Base-by-base conservation (phyloP, 768 basidiomycete species). In the Exidia glandulosa region DNA sequence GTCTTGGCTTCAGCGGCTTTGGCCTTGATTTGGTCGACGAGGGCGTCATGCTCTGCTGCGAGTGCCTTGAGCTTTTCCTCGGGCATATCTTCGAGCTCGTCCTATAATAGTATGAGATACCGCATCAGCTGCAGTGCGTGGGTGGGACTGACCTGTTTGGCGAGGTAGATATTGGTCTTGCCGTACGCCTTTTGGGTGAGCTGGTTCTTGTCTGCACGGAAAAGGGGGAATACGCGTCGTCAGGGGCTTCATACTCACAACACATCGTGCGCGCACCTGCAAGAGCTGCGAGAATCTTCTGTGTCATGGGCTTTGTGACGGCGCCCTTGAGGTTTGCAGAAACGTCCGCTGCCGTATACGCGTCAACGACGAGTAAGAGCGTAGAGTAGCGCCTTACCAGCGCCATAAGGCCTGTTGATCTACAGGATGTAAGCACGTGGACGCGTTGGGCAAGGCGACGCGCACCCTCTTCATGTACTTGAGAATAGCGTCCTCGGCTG, bases 351-450 rank as follows among this genome's bases (percentile, higher is more conserved):
- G 61, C 3, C 30, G 41, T 14, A 23, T 23, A 30, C 16, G 32
- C 52, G 37, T 23, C 3, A 30, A 45, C 33, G n/a, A 45, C 57
- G n/a, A 5, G 57, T 31, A 23, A 41, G 47, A 16, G 14, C 13
- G 37, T 2, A 25, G 25, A 56, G 31, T 45, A 12, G 48, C 5
- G n/a, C 57, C 65, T 61, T 61, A 71, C 75, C 70, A 47, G 90
- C 91, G 7, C 92, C 92, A 67, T 86, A 94, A 5, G 92, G 92
- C n/a, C 92, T 81, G 71, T 95, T 95, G 83, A 92, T 90, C 90
- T 93, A n/a, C n/a, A n/a, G n/a, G 66, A 37, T 45, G 41, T 59
- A 23, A 34, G 29, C 45, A 60, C 59, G 58, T 69, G 62, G 58
- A 64, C 41, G 29, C 16, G 56, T 27, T 6, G n/a, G 52, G 32